Conservation (phyloP, 768 basidiomycete genomes). For the Trametes maxima region DNA sequence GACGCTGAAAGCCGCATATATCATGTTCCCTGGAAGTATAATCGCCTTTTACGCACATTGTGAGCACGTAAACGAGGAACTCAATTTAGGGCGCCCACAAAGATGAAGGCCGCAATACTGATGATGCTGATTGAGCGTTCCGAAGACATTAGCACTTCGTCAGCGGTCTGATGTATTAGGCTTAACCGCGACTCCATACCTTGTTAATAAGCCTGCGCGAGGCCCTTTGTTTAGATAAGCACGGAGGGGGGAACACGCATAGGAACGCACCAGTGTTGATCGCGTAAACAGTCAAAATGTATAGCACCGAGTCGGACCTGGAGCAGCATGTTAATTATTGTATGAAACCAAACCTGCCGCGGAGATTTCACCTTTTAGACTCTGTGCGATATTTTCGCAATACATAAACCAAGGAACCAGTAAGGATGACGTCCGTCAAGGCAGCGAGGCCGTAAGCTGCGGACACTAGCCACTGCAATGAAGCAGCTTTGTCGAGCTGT, state of each 20-base stretch:
- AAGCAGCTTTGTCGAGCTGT: too few relatives aligned
- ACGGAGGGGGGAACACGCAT: background rate
- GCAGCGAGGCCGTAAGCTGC: background rate
- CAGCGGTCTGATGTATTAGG: background rate
- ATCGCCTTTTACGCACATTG: background rate
- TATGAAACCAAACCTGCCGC: too few relatives aligned
- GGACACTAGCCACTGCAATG: slow-evolving; percentile 1
- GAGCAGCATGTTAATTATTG: too few relatives aligned
- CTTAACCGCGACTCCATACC: background rate
- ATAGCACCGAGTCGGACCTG: background rate
- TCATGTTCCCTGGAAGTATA: background rate
- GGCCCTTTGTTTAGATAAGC: background rate
- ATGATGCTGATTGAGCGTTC: background rate
- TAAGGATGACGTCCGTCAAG: background rate
- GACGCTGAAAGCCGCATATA: slow-evolving; percentile 4
- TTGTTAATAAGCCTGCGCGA: background rate
- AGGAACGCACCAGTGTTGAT: background rate
- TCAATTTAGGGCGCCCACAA: background rate
- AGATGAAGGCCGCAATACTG: slow-evolving; percentile 1
- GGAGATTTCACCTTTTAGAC: background rate
- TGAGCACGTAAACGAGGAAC: background rate
- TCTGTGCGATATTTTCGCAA: background rate
- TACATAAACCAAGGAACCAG: background rate
- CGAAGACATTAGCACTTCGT: background rate
- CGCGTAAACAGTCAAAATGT: background rate